Evolutionary conservation across 306 rosid genomes (phyloP), one percentile per base, ranked within the genome.

Genomic region (Cyamopsis tetragonoloba): DNA sequence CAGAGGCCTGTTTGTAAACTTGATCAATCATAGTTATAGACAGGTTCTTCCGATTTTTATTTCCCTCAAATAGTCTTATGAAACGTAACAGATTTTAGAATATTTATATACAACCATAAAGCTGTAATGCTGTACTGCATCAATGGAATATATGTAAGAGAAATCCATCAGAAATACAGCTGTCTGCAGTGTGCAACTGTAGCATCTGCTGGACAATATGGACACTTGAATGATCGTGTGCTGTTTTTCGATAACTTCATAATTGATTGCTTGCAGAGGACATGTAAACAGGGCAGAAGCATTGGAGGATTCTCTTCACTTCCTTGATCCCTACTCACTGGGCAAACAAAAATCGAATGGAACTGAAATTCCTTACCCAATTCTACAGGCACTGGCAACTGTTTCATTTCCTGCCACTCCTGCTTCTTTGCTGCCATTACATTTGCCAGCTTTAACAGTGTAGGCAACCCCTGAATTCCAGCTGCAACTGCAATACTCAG

Each of bases 351-450:
- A 58, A 88, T 83, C 0, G 97, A 91, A 77, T 91, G 97, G 71
- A 88, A 91, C 82, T 88, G 92, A 81, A 88, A 88, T 69, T 88
- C 96, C 71, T 84, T 82, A 11, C 91, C 88, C 85, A 91, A 66
- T 43, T 91, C 97, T 42, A 91, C 81, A 1, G 97, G 90, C 67
- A 88, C 95, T 0, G 97, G 95, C 73, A 88, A 78, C 70, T 91
- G 96, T 58, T 80, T 82, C 87, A 88, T 88, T 5, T 81, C 89
- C 63, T 54, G 91, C 97, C 97, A 91, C 70, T 88, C 97, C 51
- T 83, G 91, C 89, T 86, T 86, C 85, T 88, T 91, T 9, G 84
- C 88, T 10, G 96, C 84, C 96, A 91, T 88, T 71, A 91, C 95
- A 74, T 82, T 86, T 55, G 85, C 91, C 74, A 88, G 72, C 82